These are phyloP conservation scores for Phytophthora chlamydospora DNA, from an alignment of 352 stramenopile genomes.

Conservation along the genomic window DNA sequence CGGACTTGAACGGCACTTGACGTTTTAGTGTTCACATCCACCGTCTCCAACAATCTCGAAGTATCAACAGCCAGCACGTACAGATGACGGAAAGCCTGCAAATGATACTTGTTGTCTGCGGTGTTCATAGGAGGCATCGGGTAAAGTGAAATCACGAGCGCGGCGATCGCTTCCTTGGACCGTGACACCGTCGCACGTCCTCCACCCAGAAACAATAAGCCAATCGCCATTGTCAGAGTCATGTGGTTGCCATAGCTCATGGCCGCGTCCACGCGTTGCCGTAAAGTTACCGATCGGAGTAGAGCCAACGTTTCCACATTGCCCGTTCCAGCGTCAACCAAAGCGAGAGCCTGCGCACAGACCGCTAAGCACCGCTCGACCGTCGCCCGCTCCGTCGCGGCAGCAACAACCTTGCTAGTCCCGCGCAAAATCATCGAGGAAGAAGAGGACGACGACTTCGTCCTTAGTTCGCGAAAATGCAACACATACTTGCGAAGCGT, in stretches of 20 bases:
- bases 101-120: constrained; percentile 94
- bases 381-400: constrained; percentile 81
- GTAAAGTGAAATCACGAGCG: constrained; percentile 95
- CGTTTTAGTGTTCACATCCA: constrained; percentile 69
- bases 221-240: constrained; percentile 93
- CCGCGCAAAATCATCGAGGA: constrained; percentile 35
- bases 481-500: constrained; percentile 72
- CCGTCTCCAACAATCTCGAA: constrained; percentile 69
- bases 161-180: constrained; percentile 91
- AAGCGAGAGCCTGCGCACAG: constrained; percentile 90
- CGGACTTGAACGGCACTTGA: constrained; percentile 55
- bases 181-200: constrained; percentile 93
- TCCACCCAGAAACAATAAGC: constrained; percentile 96
- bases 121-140: constrained; percentile 93
- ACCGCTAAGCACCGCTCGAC: constrained; percentile 95
- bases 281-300: constrained; percentile 87
- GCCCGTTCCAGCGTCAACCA: constrained; percentile 97
- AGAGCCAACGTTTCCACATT: constrained; percentile 94
- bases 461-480: constrained; percentile 79
- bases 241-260: constrained; percentile 97
- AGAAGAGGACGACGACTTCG: constrained; percentile 42
- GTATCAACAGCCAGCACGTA: constrained; percentile 88
- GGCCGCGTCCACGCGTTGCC: constrained; percentile 76
- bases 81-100: constrained; percentile 91
- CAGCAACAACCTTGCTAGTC: constrained; percentile 56